Conservation (phyloP, 2,329 filamentous ascomycete genomes). For the Diaporthe australafricana region DNA sequence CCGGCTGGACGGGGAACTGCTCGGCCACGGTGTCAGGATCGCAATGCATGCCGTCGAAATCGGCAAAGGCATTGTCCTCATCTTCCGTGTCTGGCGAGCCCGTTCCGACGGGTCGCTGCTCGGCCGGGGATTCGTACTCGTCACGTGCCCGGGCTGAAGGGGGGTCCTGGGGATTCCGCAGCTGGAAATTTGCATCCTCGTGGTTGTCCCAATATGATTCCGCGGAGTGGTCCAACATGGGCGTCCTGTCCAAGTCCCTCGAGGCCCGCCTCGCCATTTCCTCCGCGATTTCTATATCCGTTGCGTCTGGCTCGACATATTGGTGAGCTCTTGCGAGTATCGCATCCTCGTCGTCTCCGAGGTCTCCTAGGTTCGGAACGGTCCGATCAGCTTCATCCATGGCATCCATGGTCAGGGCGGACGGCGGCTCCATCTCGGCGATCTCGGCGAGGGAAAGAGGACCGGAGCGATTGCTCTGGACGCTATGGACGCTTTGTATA, state of each 20-base stretch:
- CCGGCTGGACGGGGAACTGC: slow-evolving; percentile 38
- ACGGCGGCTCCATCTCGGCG: slow-evolving; percentile 64
- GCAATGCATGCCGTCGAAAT: slow-evolving; percentile 86
- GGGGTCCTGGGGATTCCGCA: slow-evolving; percentile 30
- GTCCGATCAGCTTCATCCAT: slow-evolving; percentile 65
- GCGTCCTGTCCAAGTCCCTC: slow-evolving; percentile 35
- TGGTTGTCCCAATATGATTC: slow-evolving; percentile 36
- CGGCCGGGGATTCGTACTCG: slow-evolving; percentile 40
- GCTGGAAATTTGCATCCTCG: slow-evolving; percentile 17
- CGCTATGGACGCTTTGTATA: slow-evolving; percentile 48
- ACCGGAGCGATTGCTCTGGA: slow-evolving; percentile 53
- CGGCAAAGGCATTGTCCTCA: slow-evolving; percentile 77
- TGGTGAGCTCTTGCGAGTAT: slow-evolving; percentile 51
- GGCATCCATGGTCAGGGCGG: slow-evolving; percentile 61
- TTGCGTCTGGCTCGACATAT: slow-evolving; percentile 47
- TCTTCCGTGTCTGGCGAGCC: slow-evolving; percentile 72
- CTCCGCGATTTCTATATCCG: slow-evolving; percentile 37
- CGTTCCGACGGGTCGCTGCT: slow-evolving; percentile 61
- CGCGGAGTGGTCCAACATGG: slow-evolving; percentile 37
- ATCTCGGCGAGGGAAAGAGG: slow-evolving; percentile 67
- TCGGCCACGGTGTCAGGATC: slow-evolving; percentile 58
- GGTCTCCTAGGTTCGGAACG: slow-evolving; percentile 45
- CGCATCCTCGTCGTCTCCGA: slow-evolving; percentile 52
- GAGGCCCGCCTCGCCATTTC: slow-evolving; percentile 32
- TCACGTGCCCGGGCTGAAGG: slow-evolving; percentile 34